Evolutionary conservation across 2,329 filamentous ascomycete genomes (phyloP), one percentile per base, ranked within the genome.

Genomic region (Clarireedia paspali): DNA sequence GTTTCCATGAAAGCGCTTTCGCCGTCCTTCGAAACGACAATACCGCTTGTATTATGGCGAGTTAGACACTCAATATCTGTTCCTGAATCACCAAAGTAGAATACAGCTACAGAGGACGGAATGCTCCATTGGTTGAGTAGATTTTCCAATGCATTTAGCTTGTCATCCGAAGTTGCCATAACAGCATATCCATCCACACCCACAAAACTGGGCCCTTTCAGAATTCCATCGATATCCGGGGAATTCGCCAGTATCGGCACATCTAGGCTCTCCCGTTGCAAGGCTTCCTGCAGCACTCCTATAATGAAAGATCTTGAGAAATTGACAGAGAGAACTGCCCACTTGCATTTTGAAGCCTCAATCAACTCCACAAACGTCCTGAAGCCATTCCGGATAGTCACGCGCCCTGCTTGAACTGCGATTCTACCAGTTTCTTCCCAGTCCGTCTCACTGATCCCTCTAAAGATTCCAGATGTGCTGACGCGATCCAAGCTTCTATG

Each of bases 41-140:
- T 57, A 6, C 66, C 64, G 2, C 50, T 53, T 1, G 65, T 55
- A 50, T 55, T 53, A 47, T 58, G 52, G 17, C 62, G 57, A 7
- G 59, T 57, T 27, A 70, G 59, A 47, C 66, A 68, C 53, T 66
- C 67, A 4, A 70, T 50, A 50, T 69, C 68, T 27, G 65, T 68
- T 7, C 55, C 56, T 3, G 64, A 66, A 57, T 69, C 68, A 2
- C 68, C 68, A 44, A 68, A 57, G 57, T 69, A 70, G 3, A 68
- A 50, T 3, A 62, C 30, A 17, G 50, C 52, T 2, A 38, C 49
- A 24, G 45, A 6, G 12, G 23, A 24, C 23, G 42, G 47, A 12
- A 14, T 12, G 1, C 26, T 36, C 61, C 60, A 62, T 4, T 14
- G 12, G 6, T 55, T 15, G 17, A 64, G 10, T 24, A 65, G 26